These are phyloP conservation scores for Fusarium neocosmosporiellum DNA, from an alignment of 2,329 filamentous ascomycete genomes.

Conservation along the genomic window DNA sequence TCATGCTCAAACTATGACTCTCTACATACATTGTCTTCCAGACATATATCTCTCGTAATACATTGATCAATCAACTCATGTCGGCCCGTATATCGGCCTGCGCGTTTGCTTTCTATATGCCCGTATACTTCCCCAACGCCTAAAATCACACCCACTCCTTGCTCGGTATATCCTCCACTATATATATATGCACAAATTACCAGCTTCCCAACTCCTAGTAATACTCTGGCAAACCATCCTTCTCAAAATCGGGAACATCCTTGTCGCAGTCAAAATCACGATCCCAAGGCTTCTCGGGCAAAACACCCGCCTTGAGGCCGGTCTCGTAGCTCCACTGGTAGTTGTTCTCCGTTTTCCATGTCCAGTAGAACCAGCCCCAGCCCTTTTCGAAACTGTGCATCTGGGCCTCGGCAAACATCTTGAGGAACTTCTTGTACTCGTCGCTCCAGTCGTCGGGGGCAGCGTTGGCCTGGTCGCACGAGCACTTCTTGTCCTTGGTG, in stretches of 20 bases:
- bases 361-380: constrained; percentile 99
- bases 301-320: constrained; percentile 79
- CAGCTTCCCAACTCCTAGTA: constrained; percentile 47
- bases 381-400: constrained; percentile 94
- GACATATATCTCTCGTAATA: neutral
- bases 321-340: constrained; percentile 93
- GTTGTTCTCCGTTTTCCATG: constrained; percentile 89
- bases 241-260: constrained; percentile 64
- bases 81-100: constrained; percentile 18
- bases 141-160: neutral
- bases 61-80: constrained; percentile 13
- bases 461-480: constrained; percentile 81
- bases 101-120: constrained; percentile 12
- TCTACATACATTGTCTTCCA: neutral
- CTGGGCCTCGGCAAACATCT: constrained; percentile 93
- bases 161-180: constrained; percentile 12
- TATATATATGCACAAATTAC: neutral
- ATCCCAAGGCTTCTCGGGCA: constrained; percentile 80
- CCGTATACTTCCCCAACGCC: constrained; percentile 16
- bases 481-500: constrained; percentile 71
- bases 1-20: neutral
- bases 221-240: constrained; percentile 60
- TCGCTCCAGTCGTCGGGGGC: constrained; percentile 74
- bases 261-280: constrained; percentile 75
- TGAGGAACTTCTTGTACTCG: constrained; percentile 85